Evolutionary conservation across 805 yeast species (phyloP).

Genomic region (Priceomyces medius): DNA sequence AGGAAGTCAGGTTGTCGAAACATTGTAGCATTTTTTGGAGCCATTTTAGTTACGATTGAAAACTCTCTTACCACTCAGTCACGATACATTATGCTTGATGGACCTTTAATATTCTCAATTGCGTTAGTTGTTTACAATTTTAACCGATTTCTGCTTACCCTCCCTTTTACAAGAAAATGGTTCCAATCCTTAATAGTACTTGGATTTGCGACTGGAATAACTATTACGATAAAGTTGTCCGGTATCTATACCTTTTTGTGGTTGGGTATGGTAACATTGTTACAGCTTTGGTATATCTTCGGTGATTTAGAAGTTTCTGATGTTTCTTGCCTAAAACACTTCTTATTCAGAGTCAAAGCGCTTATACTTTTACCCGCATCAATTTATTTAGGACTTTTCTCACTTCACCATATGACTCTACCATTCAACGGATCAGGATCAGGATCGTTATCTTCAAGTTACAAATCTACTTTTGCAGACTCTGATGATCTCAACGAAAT

Average conservation of each 20-base stretch:
- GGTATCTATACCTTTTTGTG: conserved; percentile 69
- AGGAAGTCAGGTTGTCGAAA: conserved; percentile 56
- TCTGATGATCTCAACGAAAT: conserved; percentile 32
- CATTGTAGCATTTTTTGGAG: conserved; percentile 48
- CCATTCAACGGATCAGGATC: conserved; percentile 57
- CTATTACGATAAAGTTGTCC: conserved; percentile 64
- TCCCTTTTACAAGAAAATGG: conserved; percentile 54
- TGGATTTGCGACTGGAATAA: conserved; percentile 53
- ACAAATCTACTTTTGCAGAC: conserved; percentile 57
- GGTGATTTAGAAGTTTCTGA: conserved; percentile 63
- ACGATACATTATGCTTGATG: conserved; percentile 45
- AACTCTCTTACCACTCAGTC: conserved; percentile 64
- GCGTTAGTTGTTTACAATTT: conserved; percentile 51
- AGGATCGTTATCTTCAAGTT: conserved; percentile 62
- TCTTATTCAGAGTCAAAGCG: conserved; percentile 36
- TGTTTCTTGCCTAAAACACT: conserved; percentile 37
- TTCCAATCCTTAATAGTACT: conserved; percentile 45
- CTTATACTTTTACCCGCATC: conserved; percentile 55
- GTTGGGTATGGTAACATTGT: conserved; percentile 49
- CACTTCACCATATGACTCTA: conserved; percentile 52
- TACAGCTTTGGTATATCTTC: conserved; percentile 62
- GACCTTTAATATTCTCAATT: conserved; percentile 44
- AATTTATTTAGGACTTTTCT: conserved; percentile 57
- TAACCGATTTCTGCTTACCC: conserved; percentile 47
- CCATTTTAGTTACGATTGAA: conserved; percentile 57